Base-by-base conservation (phyloP, 2,329 filamentous ascomycete species). In the Colletotrichum sp. region DNA sequence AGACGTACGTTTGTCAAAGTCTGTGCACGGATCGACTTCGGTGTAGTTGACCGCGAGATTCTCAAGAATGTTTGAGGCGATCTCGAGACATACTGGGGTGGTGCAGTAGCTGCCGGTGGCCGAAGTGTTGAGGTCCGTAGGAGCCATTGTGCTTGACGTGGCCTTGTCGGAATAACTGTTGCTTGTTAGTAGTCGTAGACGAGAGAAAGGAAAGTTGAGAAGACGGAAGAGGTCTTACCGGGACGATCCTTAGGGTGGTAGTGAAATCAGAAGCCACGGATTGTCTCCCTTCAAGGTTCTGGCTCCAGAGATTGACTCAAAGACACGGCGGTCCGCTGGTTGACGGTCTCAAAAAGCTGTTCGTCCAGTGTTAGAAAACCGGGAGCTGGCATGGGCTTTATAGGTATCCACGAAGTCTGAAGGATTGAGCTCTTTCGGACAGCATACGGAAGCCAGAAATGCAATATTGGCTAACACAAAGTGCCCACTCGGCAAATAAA, bases 1-100 rank as follows among this genome's bases (percentile, higher is more conserved):
- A 26, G 32, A 73, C 71, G 16, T 66, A 76, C 74, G 88, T 80
- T 92, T 86, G 75, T 94, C 92, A 77, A 95, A 95, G 79, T 94
- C 84, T 21, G 87, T 89, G 79, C 93, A 95, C 6, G 93, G 90
- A 80, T 95, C 92, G 57, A 95, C 85, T 2, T 90, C 83, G 72
- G 90, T 86, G 81, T 93, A 92, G 67, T 92, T 81, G 9, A 78
- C 74, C 7, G 82, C 79, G 6, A 84, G 74, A 34, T 75, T 80
- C 16, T 67, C 74, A 2, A 82, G 72, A 18, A 83, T 79, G 10
- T 81, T 78, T 0, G 81, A 81, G 15, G 81, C 80, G 18, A 81
- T 75, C 60, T 81, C 79, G 7, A 82, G 74, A 21, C 82, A 83
- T 18, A 79, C 78, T 12, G 79, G 78, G 5, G 81, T 81, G 13